Conservation (phyloP, 1,284 basidiomycete species). For the Leccinum discolor region DNA sequence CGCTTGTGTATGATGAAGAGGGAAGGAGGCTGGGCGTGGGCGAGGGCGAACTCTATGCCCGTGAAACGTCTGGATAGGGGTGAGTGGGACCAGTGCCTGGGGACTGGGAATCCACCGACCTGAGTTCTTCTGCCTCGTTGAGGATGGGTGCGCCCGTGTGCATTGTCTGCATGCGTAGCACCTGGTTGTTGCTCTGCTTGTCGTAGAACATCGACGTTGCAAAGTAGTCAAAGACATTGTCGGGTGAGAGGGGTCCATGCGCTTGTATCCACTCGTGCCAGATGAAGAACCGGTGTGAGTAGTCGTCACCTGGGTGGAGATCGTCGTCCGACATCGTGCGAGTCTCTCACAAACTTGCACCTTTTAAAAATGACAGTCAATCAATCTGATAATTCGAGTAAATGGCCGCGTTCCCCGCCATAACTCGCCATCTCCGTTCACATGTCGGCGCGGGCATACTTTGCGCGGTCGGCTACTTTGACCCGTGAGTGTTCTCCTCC, state of each 20-base stretch:
- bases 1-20: slow-evolving; percentile 88
- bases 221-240: slow-evolving; percentile 87
- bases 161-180: slow-evolving; percentile 87
- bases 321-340: slow-evolving; percentile 60
- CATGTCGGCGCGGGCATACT: slow-evolving; percentile 61
- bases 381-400: not conserved
- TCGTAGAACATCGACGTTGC: slow-evolving; percentile 87
- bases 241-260: slow-evolving; percentile 70
- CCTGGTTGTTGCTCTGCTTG: slow-evolving; percentile 87
- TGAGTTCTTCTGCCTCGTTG: slow-evolving; percentile 81
- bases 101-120: slow-evolving; percentile 42
- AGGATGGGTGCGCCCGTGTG: slow-evolving; percentile 69
- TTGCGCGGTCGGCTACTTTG: slow-evolving; percentile 67
- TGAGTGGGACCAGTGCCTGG: slow-evolving; percentile 2
- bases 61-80: slow-evolving; percentile 64
- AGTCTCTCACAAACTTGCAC: not conserved
- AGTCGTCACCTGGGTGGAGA: slow-evolving; percentile 77
- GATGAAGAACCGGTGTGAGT: slow-evolving; percentile 79
- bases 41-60: slow-evolving; percentile 82
- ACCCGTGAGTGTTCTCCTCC: slow-evolving; percentile 36
- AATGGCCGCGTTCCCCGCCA: not conserved
- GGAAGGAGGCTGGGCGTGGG: slow-evolving; percentile 73
- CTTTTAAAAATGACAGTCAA: not conserved
- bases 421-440: slow-evolving; percentile 45
- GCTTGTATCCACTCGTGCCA: slow-evolving; percentile 86